Base-by-base conservation (phyloP, 2,329 filamentous ascomycete genomes). In the Colletotrichum kahawae region DNA sequence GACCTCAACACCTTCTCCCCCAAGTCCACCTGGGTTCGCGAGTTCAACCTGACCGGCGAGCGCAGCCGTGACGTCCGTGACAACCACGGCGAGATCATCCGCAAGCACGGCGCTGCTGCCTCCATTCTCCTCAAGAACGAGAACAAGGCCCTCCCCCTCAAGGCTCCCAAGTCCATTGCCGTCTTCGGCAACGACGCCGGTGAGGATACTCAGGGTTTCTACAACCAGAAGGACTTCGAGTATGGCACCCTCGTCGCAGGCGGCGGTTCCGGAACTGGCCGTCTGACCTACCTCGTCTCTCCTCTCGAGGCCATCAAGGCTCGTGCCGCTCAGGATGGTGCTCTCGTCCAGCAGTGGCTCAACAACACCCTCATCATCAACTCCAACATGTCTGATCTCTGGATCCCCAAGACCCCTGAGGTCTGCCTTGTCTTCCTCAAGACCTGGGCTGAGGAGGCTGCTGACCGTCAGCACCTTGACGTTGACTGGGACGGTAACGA, bases 61-160 rank as follows among this genome's bases (percentile, higher is more conserved):
- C 82, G 84, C 9, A 91, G 92, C 79, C 88, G 79, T 73, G 85
- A 87, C 51, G 85, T 86, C 67, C 88, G 89, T 0, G 90, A 87
- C 24, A 86, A 92, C 78, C 89, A 92, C 38, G 90, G 87, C 6
- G 81, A 87, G 1, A 81, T 92, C 6, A 86, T 91, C 77, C 87
- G 90, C 65, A 90, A 90, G 87, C 89, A 92, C 78, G 88, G 82
- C 18, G 82, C 84, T 16, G 83, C 82, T 72, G 93, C 93, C 24
- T 93, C 90, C 14, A 91, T 95, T 18, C 88, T 96, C 3, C 86
- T 96, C 76, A 96, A 96, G 88, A 96, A 96, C 83, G 85, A 85
- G 34, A 88, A 88, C 76, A 88, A 88, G 43, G 87, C 88, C 2
- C 86, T 95, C 8, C 93, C 93, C 0, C 85, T 92, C 48, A 88